Conservation (phyloP, 768 basidiomycete species). For the Leccinum fibrillosum region DNA sequence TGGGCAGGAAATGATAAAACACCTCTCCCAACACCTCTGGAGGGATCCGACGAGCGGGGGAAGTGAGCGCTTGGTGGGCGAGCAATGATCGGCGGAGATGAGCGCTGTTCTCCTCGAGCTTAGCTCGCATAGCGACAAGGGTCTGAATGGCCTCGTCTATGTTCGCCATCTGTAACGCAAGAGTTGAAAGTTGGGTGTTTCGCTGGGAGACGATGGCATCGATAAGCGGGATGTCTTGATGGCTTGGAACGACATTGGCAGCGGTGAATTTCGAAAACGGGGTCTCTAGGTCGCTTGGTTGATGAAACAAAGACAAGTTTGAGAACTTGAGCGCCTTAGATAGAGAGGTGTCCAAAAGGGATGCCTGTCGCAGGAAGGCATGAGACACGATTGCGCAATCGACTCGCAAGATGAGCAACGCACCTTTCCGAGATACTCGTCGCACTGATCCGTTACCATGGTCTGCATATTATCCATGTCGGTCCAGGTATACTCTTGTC, state of each 20-base stretch:
- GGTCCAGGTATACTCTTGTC: not conserved
- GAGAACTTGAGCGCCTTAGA: not conserved
- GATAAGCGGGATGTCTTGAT: constrained; percentile 17
- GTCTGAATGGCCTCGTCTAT: constrained; percentile 18
- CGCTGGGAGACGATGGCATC: constrained; percentile 18
- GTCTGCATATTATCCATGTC: constrained; percentile 15
- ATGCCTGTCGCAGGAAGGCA: constrained; percentile 11
- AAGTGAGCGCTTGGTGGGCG: constrained; percentile 22
- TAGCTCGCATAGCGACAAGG: constrained; percentile 14
- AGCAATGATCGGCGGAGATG: constrained; percentile 21
- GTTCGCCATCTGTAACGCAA: constrained; percentile 18
- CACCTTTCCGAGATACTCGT: constrained; percentile 23
- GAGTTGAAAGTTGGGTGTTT: constrained; percentile 18
- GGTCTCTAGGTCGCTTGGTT: constrained; percentile 19
- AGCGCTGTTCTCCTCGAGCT: constrained; percentile 17
- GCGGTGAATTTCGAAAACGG: constrained; percentile 1
- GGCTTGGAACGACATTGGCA: constrained; percentile 9
- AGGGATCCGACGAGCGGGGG: constrained; percentile 20
- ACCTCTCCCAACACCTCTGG: constrained; percentile 32
- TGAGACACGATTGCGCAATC: constrained; percentile 36
- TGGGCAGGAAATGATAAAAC: constrained; percentile 28
- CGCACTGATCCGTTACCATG: constrained; percentile 12
- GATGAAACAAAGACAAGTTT: not conserved
- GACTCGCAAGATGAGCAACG: constrained; percentile 4
- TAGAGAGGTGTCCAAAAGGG: constrained; percentile 16